phyloP scores from a whole-genome alignment of 2,329 filamentous ascomycete species.

The Orbilia ellipsospora region DNA sequence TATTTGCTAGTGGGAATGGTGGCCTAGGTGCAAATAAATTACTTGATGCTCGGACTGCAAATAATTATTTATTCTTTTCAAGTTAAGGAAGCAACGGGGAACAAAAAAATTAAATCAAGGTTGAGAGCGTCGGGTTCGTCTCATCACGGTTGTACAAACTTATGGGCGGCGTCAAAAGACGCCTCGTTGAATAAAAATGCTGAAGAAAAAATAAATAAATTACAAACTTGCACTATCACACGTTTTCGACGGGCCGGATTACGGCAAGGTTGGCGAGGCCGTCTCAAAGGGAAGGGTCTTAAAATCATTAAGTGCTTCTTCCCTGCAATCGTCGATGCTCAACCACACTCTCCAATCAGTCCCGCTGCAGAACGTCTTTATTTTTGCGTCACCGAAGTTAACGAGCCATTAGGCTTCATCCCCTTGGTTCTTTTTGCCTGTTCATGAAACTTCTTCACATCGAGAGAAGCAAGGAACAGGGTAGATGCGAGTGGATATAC shows the following conservation, averaged over 20 bases:
- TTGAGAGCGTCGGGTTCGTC: neutral
- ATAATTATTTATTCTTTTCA: conserved; percentile 5
- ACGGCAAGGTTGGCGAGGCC: conserved; percentile 32
- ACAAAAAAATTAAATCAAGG: neutral
- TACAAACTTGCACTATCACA: conserved; percentile 25
- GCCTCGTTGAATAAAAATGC: neutral
- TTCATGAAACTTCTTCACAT: conserved; percentile 44
- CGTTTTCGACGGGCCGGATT: conserved; percentile 40
- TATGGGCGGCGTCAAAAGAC: conserved; percentile 7
- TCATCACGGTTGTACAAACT: conserved; percentile 34
- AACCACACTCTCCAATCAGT: conserved; percentile 32
- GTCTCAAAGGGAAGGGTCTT: conserved; percentile 31
- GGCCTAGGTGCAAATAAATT: conserved; percentile 48
- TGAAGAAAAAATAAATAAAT: conserved; percentile 3
- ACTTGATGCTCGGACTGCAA: conserved; percentile 37
- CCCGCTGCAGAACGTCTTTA: neutral
- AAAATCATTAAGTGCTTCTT: conserved; percentile 25
- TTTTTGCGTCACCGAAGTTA: conserved; percentile 52
- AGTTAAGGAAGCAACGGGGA: neutral
- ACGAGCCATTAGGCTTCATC: conserved; percentile 43
- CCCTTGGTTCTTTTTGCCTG: conserved; percentile 44
- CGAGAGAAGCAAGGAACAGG: conserved; percentile 43
- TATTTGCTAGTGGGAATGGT: conserved; percentile 38
- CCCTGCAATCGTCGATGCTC: conserved; percentile 14
- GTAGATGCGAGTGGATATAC: conserved; percentile 34